These are phyloP conservation scores for Carex arenaria DNA, from an alignment of 202 grass and related monocot genomes.

Conservation along the genomic window DNA sequence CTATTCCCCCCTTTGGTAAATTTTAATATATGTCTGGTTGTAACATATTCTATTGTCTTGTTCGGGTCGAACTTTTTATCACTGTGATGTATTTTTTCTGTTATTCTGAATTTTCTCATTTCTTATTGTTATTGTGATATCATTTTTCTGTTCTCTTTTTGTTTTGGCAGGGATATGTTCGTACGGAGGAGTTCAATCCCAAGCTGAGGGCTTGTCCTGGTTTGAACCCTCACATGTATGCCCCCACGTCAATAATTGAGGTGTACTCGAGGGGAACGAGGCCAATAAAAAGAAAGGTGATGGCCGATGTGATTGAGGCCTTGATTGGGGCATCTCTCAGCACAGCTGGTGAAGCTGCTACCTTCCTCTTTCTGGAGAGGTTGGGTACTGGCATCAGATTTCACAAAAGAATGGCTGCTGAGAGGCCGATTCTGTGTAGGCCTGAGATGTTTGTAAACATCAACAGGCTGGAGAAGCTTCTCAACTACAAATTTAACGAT, in stretches of 20 bases:
- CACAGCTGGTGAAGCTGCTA: constrained; percentile 48
- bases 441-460: constrained; percentile 50
- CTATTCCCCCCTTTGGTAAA: neutral
- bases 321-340: constrained; percentile 57
- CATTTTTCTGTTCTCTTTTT: constrained; percentile 13
- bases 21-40: neutral
- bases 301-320: constrained; percentile 71
- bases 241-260: constrained; percentile 25
- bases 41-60: neutral
- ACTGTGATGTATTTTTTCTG: neutral
- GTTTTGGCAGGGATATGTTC: constrained; percentile 60
- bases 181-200: constrained; percentile 36
- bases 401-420: constrained; percentile 14
- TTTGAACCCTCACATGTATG: constrained; percentile 21
- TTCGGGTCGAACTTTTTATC: neutral
- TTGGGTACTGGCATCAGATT: constrained; percentile 55
- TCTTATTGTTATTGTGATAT: neutral
- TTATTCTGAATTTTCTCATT: neutral
- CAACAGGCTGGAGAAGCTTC: constrained; percentile 34
- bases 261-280: constrained; percentile 39
- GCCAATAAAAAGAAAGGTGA: constrained; percentile 51
- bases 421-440: constrained; percentile 23
- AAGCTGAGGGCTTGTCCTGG: constrained; percentile 62
- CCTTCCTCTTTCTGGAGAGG: constrained; percentile 51
- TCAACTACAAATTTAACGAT: constrained; percentile 52